Percentiles rank a stretch among this genome's conserved stretches.
phyloP scores from a whole-genome alignment of 2,329 filamentous ascomycete species.

The Dactylellina haptotyla region DNA sequence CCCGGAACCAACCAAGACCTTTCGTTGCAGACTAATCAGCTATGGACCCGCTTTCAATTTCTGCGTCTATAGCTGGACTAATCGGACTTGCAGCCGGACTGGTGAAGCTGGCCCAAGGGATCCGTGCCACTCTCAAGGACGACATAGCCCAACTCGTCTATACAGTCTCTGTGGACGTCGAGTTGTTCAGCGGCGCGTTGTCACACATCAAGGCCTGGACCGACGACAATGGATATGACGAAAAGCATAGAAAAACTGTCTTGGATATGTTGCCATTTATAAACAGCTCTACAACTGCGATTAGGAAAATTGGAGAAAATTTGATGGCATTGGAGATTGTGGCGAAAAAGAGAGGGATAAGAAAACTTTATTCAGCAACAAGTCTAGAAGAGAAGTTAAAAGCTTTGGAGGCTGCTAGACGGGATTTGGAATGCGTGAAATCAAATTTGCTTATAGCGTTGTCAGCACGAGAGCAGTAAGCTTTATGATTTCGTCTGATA shows the following conservation, averaged over 20 bases:
- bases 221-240: neutral
- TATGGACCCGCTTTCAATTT: constrained; percentile 23
- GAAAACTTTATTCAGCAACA: neutral
- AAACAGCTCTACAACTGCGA: neutral
- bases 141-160: neutral
- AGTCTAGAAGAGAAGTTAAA: constrained; percentile 8
- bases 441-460: constrained; percentile 9
- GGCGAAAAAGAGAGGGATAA: constrained; percentile 11
- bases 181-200: constrained; percentile 6
- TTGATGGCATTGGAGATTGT: constrained; percentile 9
- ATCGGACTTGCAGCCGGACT: constrained; percentile 14
- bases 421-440: constrained; percentile 3
- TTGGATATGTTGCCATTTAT: constrained; percentile 12
- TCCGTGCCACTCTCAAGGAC: constrained; percentile 8
- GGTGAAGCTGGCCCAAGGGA: neutral
- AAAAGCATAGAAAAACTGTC: neutral
- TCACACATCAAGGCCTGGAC: constrained; percentile 11
- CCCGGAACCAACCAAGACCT: too few species aligned
- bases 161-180: constrained; percentile 7
- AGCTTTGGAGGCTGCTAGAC: neutral
- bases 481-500: too few species aligned
- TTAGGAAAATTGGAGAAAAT: constrained; percentile 9
- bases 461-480: constrained; percentile 11
- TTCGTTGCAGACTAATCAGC: too few species aligned
- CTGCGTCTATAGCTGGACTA: constrained; percentile 20